These are phyloP conservation scores for Epichloe amarillans DNA, from an alignment of 2,329 filamentous ascomycete species.

Conservation along the genomic window DNA sequence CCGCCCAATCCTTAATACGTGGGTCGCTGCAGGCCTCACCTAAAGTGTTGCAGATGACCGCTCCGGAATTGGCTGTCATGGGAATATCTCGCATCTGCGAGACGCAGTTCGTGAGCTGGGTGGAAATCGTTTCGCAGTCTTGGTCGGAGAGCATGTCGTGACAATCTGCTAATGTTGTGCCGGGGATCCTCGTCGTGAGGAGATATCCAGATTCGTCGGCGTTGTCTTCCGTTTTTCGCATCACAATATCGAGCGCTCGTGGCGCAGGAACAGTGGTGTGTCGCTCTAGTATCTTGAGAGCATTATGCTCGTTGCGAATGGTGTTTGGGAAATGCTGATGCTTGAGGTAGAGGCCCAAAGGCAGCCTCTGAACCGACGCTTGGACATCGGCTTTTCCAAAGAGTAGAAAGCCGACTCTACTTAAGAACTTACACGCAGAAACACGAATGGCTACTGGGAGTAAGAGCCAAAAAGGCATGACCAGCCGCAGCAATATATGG, in stretches of 20 bases:
- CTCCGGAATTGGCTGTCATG: too few species aligned
- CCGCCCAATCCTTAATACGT: neutral
- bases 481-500: too few species aligned
- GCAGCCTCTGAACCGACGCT: neutral
- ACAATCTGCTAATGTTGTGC: neutral
- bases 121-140: neutral
- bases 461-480: too few species aligned
- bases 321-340: neutral
- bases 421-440: too few species aligned
- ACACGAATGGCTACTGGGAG: too few species aligned
- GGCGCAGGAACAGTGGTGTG: neutral
- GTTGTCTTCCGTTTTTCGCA: neutral
- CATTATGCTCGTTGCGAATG: neutral
- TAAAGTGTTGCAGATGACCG: neutral
- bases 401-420: too few species aligned
- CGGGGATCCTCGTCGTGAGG: neutral
- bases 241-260: neutral
- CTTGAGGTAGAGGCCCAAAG: neutral
- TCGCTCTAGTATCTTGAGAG: neutral
- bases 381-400: too few species aligned
- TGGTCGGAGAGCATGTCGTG: neutral
- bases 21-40: neutral
- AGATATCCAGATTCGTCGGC: neutral
- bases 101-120: neutral
- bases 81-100: neutral